Base-by-base conservation (phyloP, 495 filamentous ascomycete species). In the Penicillium antarcticum region DNA sequence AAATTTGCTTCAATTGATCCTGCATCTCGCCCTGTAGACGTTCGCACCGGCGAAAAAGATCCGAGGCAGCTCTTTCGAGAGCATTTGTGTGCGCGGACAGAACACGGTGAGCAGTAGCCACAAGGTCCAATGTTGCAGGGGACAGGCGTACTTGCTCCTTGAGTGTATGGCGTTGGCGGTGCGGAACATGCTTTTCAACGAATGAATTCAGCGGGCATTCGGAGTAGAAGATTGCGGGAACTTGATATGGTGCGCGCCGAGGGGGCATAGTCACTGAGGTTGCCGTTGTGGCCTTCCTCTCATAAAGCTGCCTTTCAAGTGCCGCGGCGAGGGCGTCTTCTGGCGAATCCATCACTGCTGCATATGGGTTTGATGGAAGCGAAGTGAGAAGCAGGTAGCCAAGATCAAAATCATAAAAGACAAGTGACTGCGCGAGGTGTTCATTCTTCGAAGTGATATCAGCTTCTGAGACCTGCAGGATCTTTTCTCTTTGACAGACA, bases 41-140 rank as follows among this genome's bases (percentile, higher is more conserved):
- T 58, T 90, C 81, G 57, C 87, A 92, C 18, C 87, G 80, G 13
- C 84, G 78, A 73, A 95, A 95, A 8, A 96, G 73, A 58, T 95
- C 89, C 1, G 91, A 82, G 2, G 88, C 91, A 10, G 88, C 89
- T 43, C 78, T 62, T 33, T 87, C 85, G 21, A 96, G 75, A 5
- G 74, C 71, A 55, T 86, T 76, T 0, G 90, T 94, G 67, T 96
- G 87, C 16, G 77, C 70, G 44, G 83, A 85, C 17, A 95, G 70
- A 3, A 89, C 75, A 39, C 86, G 80, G 65, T 96, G 91, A 0
- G 86, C 87, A 24, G 88, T 80, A 1, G 85, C 84, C 55, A 96
- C 80, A 11, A 92, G 67, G 36, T 87, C 81, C 16, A 95, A 74
- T 1, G 87, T 92, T 8, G 84, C 81, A 7, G 87, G 80, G 12